Evolutionary conservation across 371 early-diverging fungal genomes (phyloP), one percentile per base, ranked within the genome.

Genomic region (Dichotomocladium elegans): DNA sequence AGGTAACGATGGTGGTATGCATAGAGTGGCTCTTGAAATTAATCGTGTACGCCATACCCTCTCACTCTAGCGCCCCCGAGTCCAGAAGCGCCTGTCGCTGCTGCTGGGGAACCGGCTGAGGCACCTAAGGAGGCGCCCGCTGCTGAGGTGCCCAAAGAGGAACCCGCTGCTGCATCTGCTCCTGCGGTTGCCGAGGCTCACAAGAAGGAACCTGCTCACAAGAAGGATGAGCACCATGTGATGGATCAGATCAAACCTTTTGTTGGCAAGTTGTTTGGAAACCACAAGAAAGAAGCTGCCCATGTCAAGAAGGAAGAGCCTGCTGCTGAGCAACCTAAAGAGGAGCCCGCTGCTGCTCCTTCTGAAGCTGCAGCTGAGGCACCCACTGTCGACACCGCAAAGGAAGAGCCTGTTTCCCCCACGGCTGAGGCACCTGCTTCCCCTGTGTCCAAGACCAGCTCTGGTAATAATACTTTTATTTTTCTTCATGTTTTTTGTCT

Each of bases 341-440:
- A 14, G 21, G 44, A 25, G 12, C n/a, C 14, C 14, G 1, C 46
- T 45, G 26, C 46, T 45, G 25, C 46, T 25, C 46, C 46, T 19
- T 14, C 10, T 29, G 46, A 46, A 29, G 28, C 46, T 21, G 30
- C 42, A 8, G 37, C 43, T 41, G 41, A 52, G 22, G 52, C 46
- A 4, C 19, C 46, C 27, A 29, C 46, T 28, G n/a, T 29, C 46
- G 29, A 45, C 46, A 22, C 10, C 25, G 45, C 17, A 24, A 14
- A 48, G 28, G 15, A 44, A 17, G 4, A 4, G n/a, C 34, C 34
- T 11, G 34, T 21, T 5, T 14, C 48, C 12, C 33, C 48, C 11
- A 11, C 30, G 17, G 24, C 47, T 26, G 43, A 24, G 15, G 53
- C 53, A 42, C 45, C 53, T 26, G 54, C 54, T 33, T 27, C 51